These are phyloP conservation scores for Austroboletus niveus DNA, from an alignment of 1,284 basidiomycete genomes.

Conservation along the genomic window DNA sequence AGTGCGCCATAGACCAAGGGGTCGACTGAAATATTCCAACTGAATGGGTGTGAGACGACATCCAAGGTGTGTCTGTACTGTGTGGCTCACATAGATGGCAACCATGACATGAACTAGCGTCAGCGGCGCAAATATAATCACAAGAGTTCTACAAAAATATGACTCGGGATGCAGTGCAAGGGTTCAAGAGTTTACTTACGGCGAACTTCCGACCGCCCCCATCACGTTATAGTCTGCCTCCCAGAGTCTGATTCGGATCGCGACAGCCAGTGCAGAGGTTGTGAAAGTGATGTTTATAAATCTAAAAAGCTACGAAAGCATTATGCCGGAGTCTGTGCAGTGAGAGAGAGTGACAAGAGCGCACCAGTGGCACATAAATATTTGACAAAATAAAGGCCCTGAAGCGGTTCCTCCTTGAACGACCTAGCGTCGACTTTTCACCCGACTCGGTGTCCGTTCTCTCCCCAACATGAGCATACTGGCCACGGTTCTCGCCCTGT, in stretches of 20 bases:
- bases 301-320: conserved; percentile 67
- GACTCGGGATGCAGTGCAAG: conserved; percentile 6
- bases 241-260: conserved; percentile 66
- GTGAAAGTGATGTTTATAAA: conserved; percentile 84
- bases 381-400: conserved; percentile 69
- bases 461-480: conserved; percentile 34
- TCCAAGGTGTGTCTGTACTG: not conserved
- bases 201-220: conserved; percentile 79
- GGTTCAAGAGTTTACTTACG: conserved; percentile 47
- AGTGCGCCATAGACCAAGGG: conserved; percentile 86
- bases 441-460: conserved; percentile 33
- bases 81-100: conserved; percentile 69
- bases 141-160: conserved; percentile 58
- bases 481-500: conserved; percentile 26
- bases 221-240: conserved; percentile 53
- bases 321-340: conserved; percentile 22
- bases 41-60: conserved; percentile 32
- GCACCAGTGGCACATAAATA: conserved; percentile 72
- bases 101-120: conserved; percentile 85
- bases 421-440: conserved; percentile 40
- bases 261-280: conserved; percentile 75
- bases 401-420: conserved; percentile 50
- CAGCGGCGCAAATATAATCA: conserved; percentile 84
- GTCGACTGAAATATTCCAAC: conserved; percentile 90
- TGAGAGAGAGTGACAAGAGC: conserved; percentile 21